Evolutionary conservation across 495 filamentous ascomycete species (phyloP), one percentile per base, ranked within the genome.

Genomic region (Podospora fimiseda): DNA sequence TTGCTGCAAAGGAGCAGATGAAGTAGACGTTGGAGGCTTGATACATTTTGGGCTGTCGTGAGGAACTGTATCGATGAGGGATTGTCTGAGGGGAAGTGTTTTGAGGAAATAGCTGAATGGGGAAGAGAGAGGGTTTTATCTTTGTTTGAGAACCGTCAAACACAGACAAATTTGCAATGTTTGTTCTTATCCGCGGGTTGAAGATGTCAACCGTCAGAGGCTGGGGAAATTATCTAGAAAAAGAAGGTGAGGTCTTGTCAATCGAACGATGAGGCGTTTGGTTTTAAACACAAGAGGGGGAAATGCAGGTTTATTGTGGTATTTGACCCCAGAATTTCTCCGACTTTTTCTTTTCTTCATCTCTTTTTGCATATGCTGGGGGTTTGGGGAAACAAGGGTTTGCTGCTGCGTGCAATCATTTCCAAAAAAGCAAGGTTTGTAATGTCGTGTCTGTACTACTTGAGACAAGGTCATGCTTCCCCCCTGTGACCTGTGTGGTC

Each of bases 1-100:
- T 83, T 62, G 81, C 77, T 60, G 82, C 80, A 61, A 86, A 84
- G 60, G 85, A 65, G 67, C 82, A 86, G 61, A 85, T 85, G 48
- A 76, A 66, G 64, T 82, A 82, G 43, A 82, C 71, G 62, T 80
- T 83, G 49, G 66, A 78, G 27, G 77, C 70, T 53, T 69, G 62
- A 60, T 69, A 71, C 66, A 72, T 70, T 22, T 40, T 52, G 57
- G 11, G 14, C 23, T 15, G n/a, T 8, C 43, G 16, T 9, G 24
- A 40, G 20, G 36, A 11, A 27, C 21, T n/a, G 19, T 7, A 20
- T 50, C 24, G 36, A n/a, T n/a, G 46, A 18, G 33, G 33, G 33
- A 8, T 37, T 37, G 33, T 37, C 8, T 37, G 33, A 37, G 33
- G 7, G 33, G 33, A 8, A 37, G 33, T 14, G 7, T 8, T 37